These are phyloP conservation scores for Botryotinia convoluta DNA, from an alignment of 2,329 filamentous ascomycete species.

Conservation along the genomic window DNA sequence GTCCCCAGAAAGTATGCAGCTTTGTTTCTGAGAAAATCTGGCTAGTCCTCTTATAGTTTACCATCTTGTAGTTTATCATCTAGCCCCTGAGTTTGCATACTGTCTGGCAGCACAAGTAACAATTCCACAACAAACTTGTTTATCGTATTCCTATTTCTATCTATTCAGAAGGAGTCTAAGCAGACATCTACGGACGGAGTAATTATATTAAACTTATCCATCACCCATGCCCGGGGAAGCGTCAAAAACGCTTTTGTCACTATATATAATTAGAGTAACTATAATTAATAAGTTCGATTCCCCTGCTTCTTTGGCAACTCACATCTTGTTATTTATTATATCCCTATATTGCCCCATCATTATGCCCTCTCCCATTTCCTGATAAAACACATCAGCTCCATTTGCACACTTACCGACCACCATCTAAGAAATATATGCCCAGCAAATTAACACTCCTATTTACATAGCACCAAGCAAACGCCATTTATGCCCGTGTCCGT, in stretches of 20 bases:
- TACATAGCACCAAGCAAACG: neutral
- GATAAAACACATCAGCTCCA: neutral
- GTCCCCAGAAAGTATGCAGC: neutral
- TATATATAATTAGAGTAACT: neutral
- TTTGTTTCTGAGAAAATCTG: neutral
- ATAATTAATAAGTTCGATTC: neutral
- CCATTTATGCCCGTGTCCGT: neutral
- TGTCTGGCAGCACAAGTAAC: neutral
- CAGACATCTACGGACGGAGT: neutral
- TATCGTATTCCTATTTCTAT: neutral
- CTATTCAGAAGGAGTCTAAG: neutral
- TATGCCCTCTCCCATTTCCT: neutral
- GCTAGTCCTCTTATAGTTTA: neutral
- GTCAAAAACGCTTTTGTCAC: neutral
- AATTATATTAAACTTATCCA: neutral
- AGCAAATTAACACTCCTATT: neutral
- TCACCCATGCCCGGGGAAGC: neutral
- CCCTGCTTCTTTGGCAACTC: neutral
- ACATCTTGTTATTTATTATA: neutral
- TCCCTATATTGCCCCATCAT: neutral
- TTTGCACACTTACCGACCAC: neutral
- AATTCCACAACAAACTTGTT: neutral
- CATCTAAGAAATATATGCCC: neutral
- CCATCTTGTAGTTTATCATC: neutral
- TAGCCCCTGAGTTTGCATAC: neutral